phyloP scores from a whole-genome alignment of 768 basidiomycete genomes.

The Pisolithus albus region DNA sequence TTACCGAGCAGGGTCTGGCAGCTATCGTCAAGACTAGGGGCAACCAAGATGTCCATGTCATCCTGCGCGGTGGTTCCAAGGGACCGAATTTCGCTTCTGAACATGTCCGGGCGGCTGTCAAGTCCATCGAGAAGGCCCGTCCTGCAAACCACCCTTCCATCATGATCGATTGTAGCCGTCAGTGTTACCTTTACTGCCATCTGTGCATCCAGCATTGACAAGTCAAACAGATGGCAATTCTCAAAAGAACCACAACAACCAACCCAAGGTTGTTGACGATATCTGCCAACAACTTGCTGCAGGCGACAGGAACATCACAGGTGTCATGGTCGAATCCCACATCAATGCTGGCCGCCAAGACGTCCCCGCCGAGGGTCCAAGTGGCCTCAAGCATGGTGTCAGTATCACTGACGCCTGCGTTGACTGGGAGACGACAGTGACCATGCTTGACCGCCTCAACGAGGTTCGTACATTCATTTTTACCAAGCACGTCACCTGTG shows the following conservation, averaged over 20 bases:
- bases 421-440: slow-evolving; percentile 73
- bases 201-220: background rate
- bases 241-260: slow-evolving; percentile 89
- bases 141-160: slow-evolving; percentile 51
- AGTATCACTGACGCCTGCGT: slow-evolving; percentile 93
- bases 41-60: slow-evolving; percentile 86
- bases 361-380: slow-evolving; percentile 67
- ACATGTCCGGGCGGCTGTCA: slow-evolving; percentile 58
- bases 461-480: slow-evolving; percentile 25
- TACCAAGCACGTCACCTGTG: too few relatives aligned
- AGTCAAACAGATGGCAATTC: slow-evolving; percentile 78
- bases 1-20: slow-evolving; percentile 83
- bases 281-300: slow-evolving; percentile 68
- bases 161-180: slow-evolving; percentile 86
- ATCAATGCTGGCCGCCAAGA: slow-evolving; percentile 89
- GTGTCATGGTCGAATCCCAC: slow-evolving; percentile 97
- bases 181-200: slow-evolving; percentile 18
- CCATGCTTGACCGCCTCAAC: slow-evolving; percentile 69
- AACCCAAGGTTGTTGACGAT: slow-evolving; percentile 69
- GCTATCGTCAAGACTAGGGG: slow-evolving; percentile 90
- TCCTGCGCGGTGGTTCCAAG: slow-evolving; percentile 85
- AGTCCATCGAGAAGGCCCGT: slow-evolving; percentile 58
- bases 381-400: slow-evolving; percentile 67
- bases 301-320: slow-evolving; percentile 70
- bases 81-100: slow-evolving; percentile 86